Evolutionary conservation across 2,329 filamentous ascomycete genomes (phyloP), one percentile per base, ranked within the genome.

Genomic region (Fusarium veterinarium): DNA sequence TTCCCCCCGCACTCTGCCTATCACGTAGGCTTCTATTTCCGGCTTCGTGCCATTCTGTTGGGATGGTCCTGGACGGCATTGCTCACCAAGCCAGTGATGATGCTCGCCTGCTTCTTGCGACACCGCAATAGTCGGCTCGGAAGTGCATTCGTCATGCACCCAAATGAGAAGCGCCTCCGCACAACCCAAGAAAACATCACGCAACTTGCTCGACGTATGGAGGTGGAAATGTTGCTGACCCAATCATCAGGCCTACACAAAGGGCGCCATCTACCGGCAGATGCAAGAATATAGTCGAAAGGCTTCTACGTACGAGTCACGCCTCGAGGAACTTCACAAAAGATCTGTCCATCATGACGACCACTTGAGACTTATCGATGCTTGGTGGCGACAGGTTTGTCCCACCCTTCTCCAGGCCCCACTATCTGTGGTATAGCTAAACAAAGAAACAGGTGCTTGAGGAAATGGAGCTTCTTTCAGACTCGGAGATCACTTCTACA

Each of bases 241-340:
- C 64, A 64, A 69, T 64, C 67, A 69, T 69, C 75, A 83, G 82
- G 73, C 79, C 60, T 83, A 83, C 68, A 83, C 81, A 68, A 99
- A 98, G 85, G 96, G 97, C 85, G 96, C 96, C 73, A 97, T 99
- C 81, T 92, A 93, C 78, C 94, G 97, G 65, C 95, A 98, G 84
- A 97, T 99, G 95, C 93, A 95, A 80, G 96, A 98, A 83, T 98
- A 97, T 83, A 97, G 97, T 84, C 91, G 96, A 76, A 94, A 97
- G 81, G 95, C 95, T 80, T 87, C 89, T 64, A 93, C 92, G 44
- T 86, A 97, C 71, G 95, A 98, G 84, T 87, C 90, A 65, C 93
- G 93, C 79, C 86, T 98, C 69, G 92, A 92, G 79, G 93, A 97
- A 74, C 86, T 97, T 71, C 90, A 93, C 73, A 95, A 94, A 80